These are phyloP conservation scores for Podospora bellae-mahoneyi DNA, from an alignment of 495 filamentous ascomycete species.

Conservation along the genomic window DNA sequence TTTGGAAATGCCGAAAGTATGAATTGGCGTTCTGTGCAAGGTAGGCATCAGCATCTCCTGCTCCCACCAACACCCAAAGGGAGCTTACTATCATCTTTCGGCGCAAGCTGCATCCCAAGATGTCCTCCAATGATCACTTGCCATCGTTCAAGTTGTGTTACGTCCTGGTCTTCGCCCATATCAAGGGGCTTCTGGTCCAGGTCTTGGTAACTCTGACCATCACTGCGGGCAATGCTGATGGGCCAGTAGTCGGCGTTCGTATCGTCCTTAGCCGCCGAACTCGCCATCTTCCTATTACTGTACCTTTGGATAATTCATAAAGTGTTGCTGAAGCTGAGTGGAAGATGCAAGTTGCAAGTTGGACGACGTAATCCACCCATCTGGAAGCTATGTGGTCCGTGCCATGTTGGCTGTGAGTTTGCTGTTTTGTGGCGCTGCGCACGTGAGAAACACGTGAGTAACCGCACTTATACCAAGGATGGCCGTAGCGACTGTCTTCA, in stretches of 20 bases:
- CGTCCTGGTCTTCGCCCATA: conserved; percentile 26
- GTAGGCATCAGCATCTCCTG: conserved; percentile 9
- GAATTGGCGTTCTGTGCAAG: conserved; percentile 26
- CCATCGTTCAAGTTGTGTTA: conserved; percentile 32
- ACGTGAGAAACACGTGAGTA: neutral
- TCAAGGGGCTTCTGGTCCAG: conserved; percentile 28
- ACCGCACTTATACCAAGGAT: neutral
- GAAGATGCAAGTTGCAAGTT: neutral
- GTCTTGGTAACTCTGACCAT: conserved; percentile 26
- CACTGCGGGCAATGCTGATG: conserved; percentile 30
- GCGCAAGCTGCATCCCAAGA: conserved; percentile 26
- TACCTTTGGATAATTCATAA: neutral
- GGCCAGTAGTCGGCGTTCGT: conserved; percentile 21
- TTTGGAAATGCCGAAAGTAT: conserved; percentile 32
- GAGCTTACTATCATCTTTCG: conserved; percentile 27
- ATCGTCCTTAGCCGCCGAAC: conserved; percentile 16
- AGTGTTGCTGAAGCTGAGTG: neutral
- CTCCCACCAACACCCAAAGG: neutral
- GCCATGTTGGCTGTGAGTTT: too few species aligned
- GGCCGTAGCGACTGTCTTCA: neutral
- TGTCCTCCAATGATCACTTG: conserved; percentile 35
- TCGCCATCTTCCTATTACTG: conserved; percentile 11
- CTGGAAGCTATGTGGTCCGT: neutral
- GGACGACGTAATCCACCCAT: neutral
- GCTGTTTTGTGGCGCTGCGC: too few species aligned